These are phyloP conservation scores for Phytopythium ostracodes DNA, from an alignment of 352 stramenopile species.

Conservation along the genomic window DNA sequence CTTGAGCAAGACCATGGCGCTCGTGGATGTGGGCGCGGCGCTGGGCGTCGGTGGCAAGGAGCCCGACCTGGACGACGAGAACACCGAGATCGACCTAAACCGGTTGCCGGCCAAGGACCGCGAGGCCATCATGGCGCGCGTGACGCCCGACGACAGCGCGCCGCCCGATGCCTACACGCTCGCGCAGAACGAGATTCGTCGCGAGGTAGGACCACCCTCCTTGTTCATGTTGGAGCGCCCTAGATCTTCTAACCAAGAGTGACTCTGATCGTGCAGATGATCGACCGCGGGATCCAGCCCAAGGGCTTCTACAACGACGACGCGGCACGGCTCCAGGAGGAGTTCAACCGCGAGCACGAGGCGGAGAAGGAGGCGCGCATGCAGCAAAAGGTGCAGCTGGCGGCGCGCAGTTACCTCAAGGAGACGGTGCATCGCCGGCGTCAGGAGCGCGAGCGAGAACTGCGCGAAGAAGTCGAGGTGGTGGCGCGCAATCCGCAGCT, in stretches of 20 bases:
- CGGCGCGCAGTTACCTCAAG: slow-evolving; percentile 68
- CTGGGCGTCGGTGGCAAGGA: slow-evolving; percentile 38
- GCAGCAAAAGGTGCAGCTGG: slow-evolving; percentile 62
- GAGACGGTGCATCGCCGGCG: slow-evolving; percentile 74
- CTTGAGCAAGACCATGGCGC: slow-evolving; percentile 5
- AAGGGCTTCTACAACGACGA: slow-evolving; percentile 87
- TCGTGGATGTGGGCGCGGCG: slow-evolving; percentile 21
- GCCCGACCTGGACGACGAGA: slow-evolving; percentile 50
- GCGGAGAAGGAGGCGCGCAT: slow-evolving; percentile 59
- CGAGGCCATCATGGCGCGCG: slow-evolving; percentile 65
- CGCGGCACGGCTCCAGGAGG: slow-evolving; percentile 69
- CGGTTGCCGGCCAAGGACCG: slow-evolving; percentile 52
- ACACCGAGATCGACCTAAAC: slow-evolving; percentile 55
- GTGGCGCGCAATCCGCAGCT: slow-evolving; percentile 58
- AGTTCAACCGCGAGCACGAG: slow-evolving; percentile 70
- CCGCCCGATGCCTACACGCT: slow-evolving; percentile 68
- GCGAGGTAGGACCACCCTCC: slow-evolving; percentile 36
- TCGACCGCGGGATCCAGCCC: slow-evolving; percentile 78
- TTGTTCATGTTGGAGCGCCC: background rate
- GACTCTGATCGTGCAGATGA: slow-evolving; percentile 32
- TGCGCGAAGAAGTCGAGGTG: slow-evolving; percentile 73
- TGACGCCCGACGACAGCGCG: slow-evolving; percentile 61
- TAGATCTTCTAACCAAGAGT: background rate
- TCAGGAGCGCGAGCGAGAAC: slow-evolving; percentile 58
- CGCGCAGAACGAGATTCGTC: slow-evolving; percentile 78